Conservation (phyloP, 2,329 filamentous ascomycete species). For the Grosmannia penicillata region DNA sequence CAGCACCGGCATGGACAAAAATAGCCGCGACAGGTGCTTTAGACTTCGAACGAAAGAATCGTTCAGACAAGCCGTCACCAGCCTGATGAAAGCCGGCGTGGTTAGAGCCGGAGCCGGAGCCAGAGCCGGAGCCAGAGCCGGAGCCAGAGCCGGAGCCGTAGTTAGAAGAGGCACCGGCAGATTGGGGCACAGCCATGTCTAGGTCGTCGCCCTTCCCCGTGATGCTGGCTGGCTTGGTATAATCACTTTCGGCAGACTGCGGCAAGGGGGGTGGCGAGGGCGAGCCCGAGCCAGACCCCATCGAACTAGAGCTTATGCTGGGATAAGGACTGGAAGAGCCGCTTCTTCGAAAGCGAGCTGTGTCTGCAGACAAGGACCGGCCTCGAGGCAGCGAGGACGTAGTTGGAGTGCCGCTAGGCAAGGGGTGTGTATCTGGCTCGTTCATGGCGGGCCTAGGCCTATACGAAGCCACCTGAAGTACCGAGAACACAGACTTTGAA, state of each 20-base stretch:
- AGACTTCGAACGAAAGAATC: conserved; percentile 12
- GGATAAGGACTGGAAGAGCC: conserved; percentile 7
- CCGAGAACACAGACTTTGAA: too few relatives aligned
- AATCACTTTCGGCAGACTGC: too few relatives aligned
- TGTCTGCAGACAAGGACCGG: not conserved
- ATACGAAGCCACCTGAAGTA: too few relatives aligned
- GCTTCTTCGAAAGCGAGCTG: not conserved
- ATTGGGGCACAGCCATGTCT: not conserved
- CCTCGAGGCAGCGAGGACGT: too few relatives aligned
- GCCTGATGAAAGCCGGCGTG: not conserved
- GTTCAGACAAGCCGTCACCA: conserved; percentile 12
- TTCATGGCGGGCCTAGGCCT: not conserved
- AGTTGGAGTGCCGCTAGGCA: not conserved
- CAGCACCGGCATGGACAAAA: conserved; percentile 90
- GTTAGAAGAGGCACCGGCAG: too few relatives aligned
- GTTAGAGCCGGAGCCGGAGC: too few relatives aligned
- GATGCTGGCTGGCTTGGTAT: too few relatives aligned
- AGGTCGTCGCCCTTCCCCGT: too few relatives aligned
- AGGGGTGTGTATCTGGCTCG: not conserved
- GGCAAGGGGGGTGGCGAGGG: too few relatives aligned
- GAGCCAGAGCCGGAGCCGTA: too few relatives aligned
- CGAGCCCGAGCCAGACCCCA: too few relatives aligned
- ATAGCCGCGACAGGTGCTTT: conserved; percentile 40
- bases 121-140: too few relatives aligned
- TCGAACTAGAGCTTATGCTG: conserved; percentile 7